A percentile compares a stretch with the other conserved stretches of the same genome.
phyloP scores from a whole-genome alignment of 2,329 filamentous ascomycete species.

The Nemania sp. region DNA sequence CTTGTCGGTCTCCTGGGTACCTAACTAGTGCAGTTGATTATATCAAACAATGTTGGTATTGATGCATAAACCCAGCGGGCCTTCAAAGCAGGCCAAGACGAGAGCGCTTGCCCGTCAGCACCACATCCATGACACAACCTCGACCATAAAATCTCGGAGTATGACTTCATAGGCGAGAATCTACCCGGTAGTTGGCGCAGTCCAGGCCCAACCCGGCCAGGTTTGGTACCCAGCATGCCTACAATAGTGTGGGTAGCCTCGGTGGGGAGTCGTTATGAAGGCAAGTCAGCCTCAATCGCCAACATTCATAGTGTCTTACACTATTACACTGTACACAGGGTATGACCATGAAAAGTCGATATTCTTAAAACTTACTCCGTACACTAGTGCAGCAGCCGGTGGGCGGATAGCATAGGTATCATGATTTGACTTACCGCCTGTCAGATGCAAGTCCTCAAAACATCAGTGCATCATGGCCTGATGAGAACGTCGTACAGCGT shows the following conservation, averaged over 20 bases:
- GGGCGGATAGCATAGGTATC: no score
- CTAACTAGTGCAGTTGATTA: constrained; percentile 19
- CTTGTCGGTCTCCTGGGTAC: no score
- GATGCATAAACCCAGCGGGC: no score
- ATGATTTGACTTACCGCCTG: no score
- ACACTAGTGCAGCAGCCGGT: no score
- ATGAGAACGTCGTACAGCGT: background rate
- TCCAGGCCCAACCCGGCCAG: background rate
- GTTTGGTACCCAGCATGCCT: background rate
- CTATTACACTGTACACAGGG: no score
- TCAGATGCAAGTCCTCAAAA: no score
- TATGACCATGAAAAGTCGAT: constrained; percentile 10
- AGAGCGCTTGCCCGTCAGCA: constrained; percentile 1
- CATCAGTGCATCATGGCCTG: no score
- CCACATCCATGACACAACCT: background rate
- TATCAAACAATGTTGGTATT: no score
- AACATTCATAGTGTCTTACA: no score
- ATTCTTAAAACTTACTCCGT: no score
- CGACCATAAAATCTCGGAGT: constrained; percentile 8
- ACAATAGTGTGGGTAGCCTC: background rate
- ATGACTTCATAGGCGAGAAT: constrained; percentile 12
- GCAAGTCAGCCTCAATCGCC: no score
- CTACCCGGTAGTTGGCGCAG: background rate
- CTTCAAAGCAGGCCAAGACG: background rate
- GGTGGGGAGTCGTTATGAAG: background rate